phyloP scores from a whole-genome alignment of 2,329 filamentous ascomycete genomes.

The Pestalotiopsis sp. region DNA sequence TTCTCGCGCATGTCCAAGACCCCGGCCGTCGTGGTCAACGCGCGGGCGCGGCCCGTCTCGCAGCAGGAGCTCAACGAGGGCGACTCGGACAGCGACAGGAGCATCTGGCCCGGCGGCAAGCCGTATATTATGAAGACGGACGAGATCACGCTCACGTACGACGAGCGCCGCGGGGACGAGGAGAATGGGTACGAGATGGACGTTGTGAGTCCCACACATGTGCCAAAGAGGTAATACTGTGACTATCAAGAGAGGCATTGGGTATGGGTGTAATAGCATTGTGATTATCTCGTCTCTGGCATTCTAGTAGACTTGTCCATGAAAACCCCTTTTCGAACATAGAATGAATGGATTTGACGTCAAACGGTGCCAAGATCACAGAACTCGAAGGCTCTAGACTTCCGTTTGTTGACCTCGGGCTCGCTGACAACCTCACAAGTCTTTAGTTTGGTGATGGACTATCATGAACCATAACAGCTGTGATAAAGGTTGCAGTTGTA shows the following conservation, averaged over 20 bases:
- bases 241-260: background rate
- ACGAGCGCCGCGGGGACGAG: background rate
- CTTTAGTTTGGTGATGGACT: background rate
- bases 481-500: background rate
- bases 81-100: background rate
- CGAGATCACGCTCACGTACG: background rate
- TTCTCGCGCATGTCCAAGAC: slow-evolving; percentile 1
- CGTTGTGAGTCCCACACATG: background rate
- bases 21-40: background rate
- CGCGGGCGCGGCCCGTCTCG: background rate
- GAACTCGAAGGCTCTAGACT: too few species aligned
- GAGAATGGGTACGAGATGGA: background rate
- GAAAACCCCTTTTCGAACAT: background rate
- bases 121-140: slow-evolving; percentile 1
- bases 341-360: background rate
- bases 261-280: background rate
- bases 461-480: background rate
- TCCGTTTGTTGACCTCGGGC: too few species aligned
- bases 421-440: background rate
- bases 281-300: background rate
- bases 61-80: background rate
- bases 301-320: background rate
- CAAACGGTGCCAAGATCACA: background rate
- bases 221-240: background rate
- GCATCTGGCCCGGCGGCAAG: background rate